phyloP scores from a whole-genome alignment of 148 eudicot genomes.

The Rhododendron henanense region DNA sequence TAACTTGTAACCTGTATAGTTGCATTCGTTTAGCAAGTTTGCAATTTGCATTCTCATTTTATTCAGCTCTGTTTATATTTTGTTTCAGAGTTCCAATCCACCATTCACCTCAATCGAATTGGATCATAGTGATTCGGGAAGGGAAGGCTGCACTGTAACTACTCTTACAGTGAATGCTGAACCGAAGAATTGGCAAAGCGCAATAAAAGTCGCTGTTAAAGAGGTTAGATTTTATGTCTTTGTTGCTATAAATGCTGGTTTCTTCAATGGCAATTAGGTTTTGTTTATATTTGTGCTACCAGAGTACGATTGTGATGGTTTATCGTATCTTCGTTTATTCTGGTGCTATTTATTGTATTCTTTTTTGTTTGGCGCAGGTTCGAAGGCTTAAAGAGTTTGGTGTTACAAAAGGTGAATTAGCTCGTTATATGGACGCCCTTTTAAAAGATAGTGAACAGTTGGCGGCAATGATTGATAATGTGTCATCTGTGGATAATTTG shows the following conservation, averaged over 20 bases:
- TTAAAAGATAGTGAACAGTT: conserved; percentile 97
- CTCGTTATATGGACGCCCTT: conserved; percentile 90
- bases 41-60: conserved; percentile 9
- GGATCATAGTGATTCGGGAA: conserved; percentile 99
- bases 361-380: conserved; percentile 47
- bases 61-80: conserved; percentile 12
- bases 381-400: conserved; percentile 98
- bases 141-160: conserved; percentile 99
- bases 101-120: conserved; percentile 95
- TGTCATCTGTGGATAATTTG: conserved; percentile 91
- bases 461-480: conserved; percentile 98
- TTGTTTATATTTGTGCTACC: background rate
- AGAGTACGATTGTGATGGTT: background rate
- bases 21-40: background rate
- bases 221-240: conserved; percentile 53
- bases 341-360: background rate
- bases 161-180: conserved; percentile 98
- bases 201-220: conserved; percentile 93
- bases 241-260: background rate
- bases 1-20: background rate
- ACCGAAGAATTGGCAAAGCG: conserved; percentile 90
- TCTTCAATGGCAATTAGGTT: background rate
- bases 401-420: conserved; percentile 94
- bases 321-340: background rate
- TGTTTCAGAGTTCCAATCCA: conserved; percentile 85